These are phyloP conservation scores for Delphinella strobiligena DNA, from an alignment of 2,329 filamentous ascomycete genomes.

Conservation along the genomic window DNA sequence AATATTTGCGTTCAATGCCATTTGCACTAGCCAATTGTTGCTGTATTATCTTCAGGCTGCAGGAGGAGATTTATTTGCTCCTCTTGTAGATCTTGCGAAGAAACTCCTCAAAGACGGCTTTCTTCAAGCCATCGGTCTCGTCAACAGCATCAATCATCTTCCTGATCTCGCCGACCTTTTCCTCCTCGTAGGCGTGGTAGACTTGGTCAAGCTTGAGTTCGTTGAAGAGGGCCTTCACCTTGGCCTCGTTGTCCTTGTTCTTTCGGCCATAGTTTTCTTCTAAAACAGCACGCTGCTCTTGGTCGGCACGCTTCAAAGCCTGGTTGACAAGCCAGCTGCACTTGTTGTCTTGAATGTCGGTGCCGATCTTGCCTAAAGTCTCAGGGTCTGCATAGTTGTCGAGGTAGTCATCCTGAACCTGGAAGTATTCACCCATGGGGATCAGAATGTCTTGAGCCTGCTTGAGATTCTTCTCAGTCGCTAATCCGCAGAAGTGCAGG, in stretches of 20 bases:
- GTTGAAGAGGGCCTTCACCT: constrained; percentile 78
- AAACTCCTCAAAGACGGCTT: constrained; percentile 79
- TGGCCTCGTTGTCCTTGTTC: constrained; percentile 68
- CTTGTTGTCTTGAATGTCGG: constrained; percentile 99
- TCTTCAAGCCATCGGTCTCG: constrained; percentile 80
- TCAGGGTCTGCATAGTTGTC: constrained; percentile 93
- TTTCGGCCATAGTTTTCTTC: constrained; percentile 93
- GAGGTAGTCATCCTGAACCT: constrained; percentile 96
- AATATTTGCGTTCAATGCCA: no score
- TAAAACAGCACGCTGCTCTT: constrained; percentile 77
- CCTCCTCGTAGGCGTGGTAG: constrained; percentile 85
- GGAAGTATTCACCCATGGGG: constrained; percentile 97
- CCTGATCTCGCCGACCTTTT: constrained; percentile 65
- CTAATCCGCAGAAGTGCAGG: constrained; percentile 71
- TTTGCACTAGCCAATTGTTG: no score
- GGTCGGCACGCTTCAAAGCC: constrained; percentile 65
- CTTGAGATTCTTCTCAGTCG: constrained; percentile 79
- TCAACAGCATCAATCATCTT: constrained; percentile 67
- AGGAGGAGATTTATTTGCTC: constrained; percentile 69
- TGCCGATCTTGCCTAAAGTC: constrained; percentile 95
- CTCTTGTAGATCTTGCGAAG: constrained; percentile 96
- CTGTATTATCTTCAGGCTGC: no score
- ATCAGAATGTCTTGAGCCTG: constrained; percentile 86
- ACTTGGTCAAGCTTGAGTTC: constrained; percentile 73
- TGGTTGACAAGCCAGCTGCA: constrained; percentile 98